A percentile compares a stretch with the other conserved stretches of the same genome.
phyloP scores from a whole-genome alignment of 2,329 filamentous ascomycete species.

The Trichoderma lentiforme region DNA sequence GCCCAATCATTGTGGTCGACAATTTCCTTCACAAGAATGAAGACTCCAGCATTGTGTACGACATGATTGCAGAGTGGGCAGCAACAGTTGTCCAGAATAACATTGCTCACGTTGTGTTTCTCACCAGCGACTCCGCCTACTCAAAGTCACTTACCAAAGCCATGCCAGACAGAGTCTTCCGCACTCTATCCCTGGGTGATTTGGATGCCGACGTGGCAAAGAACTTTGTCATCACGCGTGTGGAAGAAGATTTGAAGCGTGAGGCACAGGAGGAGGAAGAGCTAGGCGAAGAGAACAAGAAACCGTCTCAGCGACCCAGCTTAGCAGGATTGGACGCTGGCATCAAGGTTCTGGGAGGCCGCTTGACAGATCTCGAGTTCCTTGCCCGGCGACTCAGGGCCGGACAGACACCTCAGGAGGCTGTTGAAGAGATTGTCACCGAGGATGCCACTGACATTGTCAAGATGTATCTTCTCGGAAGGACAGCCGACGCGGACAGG shows the following conservation, averaged over 20 bases:
- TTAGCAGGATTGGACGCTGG: constrained; percentile 73
- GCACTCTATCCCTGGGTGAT: constrained; percentile 80
- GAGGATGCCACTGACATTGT: constrained; percentile 87
- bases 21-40: constrained; percentile 83
- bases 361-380: constrained; percentile 93
- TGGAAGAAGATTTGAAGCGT: constrained; percentile 51
- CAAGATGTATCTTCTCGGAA: constrained; percentile 81
- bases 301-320: constrained; percentile 37
- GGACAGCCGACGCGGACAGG: constrained; percentile 45
- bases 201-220: constrained; percentile 83
- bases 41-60: constrained; percentile 62
- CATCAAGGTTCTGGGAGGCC: constrained; percentile 79
- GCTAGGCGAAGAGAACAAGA: constrained; percentile 28
- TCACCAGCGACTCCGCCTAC: constrained; percentile 86
- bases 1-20: constrained; percentile 84
- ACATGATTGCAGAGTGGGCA: constrained; percentile 86
- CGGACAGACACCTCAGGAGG: constrained; percentile 76
- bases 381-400: constrained; percentile 85
- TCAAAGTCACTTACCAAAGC: constrained; percentile 83
- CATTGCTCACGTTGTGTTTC: constrained; percentile 88
- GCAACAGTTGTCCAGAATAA: constrained; percentile 81
- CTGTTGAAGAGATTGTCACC: constrained; percentile 83
- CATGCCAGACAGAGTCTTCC: constrained; percentile 86
- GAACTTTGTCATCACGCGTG: constrained; percentile 80
- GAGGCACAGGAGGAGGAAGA: constrained; percentile 28